Conservation (phyloP, 306 rosid species). For the Lathyrus tuberosus region DNA sequence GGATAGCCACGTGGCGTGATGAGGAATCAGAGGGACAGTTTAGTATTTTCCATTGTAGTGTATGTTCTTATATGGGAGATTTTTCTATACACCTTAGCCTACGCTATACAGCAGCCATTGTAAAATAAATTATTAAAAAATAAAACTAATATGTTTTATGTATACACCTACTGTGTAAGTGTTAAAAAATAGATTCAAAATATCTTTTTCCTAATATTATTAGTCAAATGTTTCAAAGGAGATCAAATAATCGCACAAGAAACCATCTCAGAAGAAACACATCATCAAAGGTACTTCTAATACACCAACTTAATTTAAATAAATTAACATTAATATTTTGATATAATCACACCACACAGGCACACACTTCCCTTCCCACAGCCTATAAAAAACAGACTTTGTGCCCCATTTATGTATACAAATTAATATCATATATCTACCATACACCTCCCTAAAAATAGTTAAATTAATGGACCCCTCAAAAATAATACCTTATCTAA, state of each 20-base stretch:
- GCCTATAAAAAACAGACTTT: constrained; percentile 45
- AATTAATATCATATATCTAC: constrained; percentile 27
- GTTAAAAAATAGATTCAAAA: too few species aligned
- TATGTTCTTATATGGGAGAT: too few species aligned
- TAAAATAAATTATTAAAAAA: too few species aligned
- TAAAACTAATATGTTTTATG: too few species aligned
- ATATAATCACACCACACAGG: constrained; percentile 40
- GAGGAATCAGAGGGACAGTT: too few species aligned
- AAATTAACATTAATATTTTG: neutral
- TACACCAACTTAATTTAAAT: constrained; percentile 26
- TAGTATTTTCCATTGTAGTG: too few species aligned
- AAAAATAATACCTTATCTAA: constrained; percentile 3
- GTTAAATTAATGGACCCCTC: constrained; percentile 35
- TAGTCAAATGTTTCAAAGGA: too few species aligned
- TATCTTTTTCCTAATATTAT: too few species aligned
- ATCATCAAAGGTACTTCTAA: constrained; percentile 41
- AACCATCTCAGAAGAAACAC: neutral
- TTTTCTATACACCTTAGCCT: too few species aligned
- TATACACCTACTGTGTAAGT: too few species aligned
- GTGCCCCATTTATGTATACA: constrained; percentile 39
- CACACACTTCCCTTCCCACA: constrained; percentile 42
- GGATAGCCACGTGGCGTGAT: too few species aligned
- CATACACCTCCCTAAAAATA: constrained; percentile 15
- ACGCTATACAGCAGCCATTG: too few species aligned
- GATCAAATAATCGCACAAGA: neutral